Evolutionary conservation across 768 basidiomycete species (phyloP), one percentile per base, ranked within the genome.

Genomic region (Scleroderma bovista): DNA sequence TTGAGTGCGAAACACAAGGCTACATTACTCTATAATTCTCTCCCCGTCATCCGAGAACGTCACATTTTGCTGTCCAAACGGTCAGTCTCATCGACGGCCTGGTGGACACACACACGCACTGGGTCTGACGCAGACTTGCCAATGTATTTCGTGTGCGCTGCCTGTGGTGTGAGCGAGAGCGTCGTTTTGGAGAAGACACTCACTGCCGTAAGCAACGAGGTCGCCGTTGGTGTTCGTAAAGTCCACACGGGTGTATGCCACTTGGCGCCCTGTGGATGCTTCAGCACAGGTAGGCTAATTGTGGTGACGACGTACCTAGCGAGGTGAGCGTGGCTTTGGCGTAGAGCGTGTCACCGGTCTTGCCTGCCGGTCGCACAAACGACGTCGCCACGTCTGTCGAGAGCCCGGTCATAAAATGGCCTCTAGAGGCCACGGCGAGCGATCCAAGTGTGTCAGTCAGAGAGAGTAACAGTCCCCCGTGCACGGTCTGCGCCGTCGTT

Each of bases 331-430:
- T 72, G 0, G 84, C 86, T 56, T 75, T 86, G 3, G 80, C 80
- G 48, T 77, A 75, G 13, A 93, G 63, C 12, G 75, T 67, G 52
- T 91, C 87, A 11, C 88, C 90, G 0, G 72, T 69, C 48, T 72
- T 75, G n/a, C 90, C 90, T 6, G 78, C 85, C 17, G 86, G 87
- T 31, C 81, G 80, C 50, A 91, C 79, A 54, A 91, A 92, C 1
- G 86, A 86, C 0, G 88, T 78, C 20, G 70, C 83, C 54, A 93
- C 80, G 61, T 92, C 89, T 3, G 88, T 88, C 2, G 87, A 89
- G 10, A 92, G 88, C 15, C 90, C 88, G 0, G 90, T 92, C 88
- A 90, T 89, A 59, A 71, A 93, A 9, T 89, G 83, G 3, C 90
- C 90, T 54, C 83, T 83, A 13, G 83, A 78, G 1, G 88, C 86